Conservation (phyloP, 768 basidiomycete genomes). For the Xerocomellus dryophilus region DNA sequence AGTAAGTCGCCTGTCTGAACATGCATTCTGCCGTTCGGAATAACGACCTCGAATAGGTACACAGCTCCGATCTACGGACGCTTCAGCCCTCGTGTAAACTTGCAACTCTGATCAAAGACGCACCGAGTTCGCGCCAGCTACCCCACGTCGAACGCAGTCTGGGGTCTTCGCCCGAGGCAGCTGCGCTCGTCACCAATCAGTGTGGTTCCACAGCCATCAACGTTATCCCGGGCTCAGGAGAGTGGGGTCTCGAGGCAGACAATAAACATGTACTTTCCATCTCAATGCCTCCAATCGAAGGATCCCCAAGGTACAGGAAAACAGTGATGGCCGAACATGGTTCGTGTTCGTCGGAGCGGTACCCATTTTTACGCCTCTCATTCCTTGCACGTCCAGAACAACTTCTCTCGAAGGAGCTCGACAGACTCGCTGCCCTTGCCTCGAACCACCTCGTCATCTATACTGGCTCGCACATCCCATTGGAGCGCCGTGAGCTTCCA, state of each 20-base stretch:
- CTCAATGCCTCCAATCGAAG: slow-evolving; percentile 48
- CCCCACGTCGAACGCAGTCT: slow-evolving; percentile 48
- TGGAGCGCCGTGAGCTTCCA: slow-evolving; percentile 42
- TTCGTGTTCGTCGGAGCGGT: slow-evolving; percentile 30
- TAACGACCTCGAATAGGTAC: slow-evolving; percentile 45
- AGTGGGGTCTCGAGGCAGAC: slow-evolving; percentile 34
- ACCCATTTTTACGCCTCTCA: slow-evolving; percentile 1
- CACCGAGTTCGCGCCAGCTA: slow-evolving; percentile 58
- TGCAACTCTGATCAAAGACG: slow-evolving; percentile 42
- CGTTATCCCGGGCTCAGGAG: slow-evolving; percentile 39
- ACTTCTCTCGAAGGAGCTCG: slow-evolving; percentile 48
- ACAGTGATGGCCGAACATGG: slow-evolving; percentile 52
- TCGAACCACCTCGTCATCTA: slow-evolving; percentile 67
- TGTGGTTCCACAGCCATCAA: slow-evolving; percentile 53
- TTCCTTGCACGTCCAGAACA: slow-evolving; percentile 34
- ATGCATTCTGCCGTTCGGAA: not conserved
- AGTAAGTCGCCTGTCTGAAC: slow-evolving; percentile 40
- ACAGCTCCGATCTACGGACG: slow-evolving; percentile 70
- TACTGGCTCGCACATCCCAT: slow-evolving; percentile 47
- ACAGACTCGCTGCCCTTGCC: slow-evolving; percentile 45
- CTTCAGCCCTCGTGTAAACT: slow-evolving; percentile 54
- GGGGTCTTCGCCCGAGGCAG: slow-evolving; percentile 35
- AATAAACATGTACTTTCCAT: slow-evolving; percentile 57
- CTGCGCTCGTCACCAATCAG: slow-evolving; percentile 43
- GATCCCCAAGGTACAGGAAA: slow-evolving; percentile 43